Conservation (phyloP, 176 grass and related monocot genomes). For the Carex pumila region DNA sequence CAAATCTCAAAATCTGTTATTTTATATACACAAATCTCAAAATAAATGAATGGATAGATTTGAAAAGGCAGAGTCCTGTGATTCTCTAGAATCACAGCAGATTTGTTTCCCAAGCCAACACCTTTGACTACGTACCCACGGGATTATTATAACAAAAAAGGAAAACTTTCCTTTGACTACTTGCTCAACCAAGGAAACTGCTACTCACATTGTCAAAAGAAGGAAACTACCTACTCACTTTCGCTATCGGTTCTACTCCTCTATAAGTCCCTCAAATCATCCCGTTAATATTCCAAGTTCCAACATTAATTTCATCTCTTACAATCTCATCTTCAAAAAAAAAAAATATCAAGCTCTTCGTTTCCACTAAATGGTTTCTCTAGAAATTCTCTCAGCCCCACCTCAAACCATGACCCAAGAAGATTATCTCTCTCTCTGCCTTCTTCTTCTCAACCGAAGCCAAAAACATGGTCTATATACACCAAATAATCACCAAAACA, state of each 20-base stretch:
- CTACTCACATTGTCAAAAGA: neutral
- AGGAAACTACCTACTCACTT: neutral
- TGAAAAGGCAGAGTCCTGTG: too few species aligned
- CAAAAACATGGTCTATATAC: neutral
- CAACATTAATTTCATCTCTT: conserved; percentile 9
- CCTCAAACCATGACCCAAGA: conserved; percentile 28
- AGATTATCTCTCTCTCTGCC: conserved; percentile 62
- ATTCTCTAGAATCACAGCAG: too few species aligned
- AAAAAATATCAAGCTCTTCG: neutral
- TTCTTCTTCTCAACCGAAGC: conserved; percentile 36
- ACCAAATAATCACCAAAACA: neutral
- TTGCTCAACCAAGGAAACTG: neutral
- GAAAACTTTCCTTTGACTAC: neutral
- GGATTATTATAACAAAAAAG: too few species aligned
- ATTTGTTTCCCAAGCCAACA: too few species aligned
- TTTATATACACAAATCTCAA: too few species aligned
- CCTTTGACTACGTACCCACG: too few species aligned
- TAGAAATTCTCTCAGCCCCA: conserved; percentile 25
- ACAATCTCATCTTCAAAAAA: conserved; percentile 7
- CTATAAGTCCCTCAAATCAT: neutral
- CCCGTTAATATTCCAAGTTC: neutral
- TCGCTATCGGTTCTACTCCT: neutral
- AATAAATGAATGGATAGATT: too few species aligned
- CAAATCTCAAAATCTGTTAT: too few species aligned
- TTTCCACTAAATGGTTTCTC: conserved; percentile 6